A percentile compares a stretch with the other conserved stretches of the same genome.
Conservation (phyloP, 164 flowering plant genomes). For the Chimonanthus salicifolius region DNA sequence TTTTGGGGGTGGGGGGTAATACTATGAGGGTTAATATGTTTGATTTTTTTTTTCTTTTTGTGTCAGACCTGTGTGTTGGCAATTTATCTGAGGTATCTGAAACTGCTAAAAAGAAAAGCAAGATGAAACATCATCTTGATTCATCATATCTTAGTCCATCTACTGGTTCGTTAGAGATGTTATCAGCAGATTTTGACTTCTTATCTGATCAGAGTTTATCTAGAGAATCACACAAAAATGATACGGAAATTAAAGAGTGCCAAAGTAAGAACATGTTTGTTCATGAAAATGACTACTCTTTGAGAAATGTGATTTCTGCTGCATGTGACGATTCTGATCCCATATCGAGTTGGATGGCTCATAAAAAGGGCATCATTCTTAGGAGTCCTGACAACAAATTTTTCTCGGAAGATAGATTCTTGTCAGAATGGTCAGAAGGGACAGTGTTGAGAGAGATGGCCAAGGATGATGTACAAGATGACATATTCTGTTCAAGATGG, state of each 20-base stretch:
- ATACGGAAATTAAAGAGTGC: slow-evolving; percentile 17
- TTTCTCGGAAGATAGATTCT: slow-evolving; percentile 14
- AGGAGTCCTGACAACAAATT: slow-evolving; percentile 11
- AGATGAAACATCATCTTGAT: slow-evolving; percentile 14
- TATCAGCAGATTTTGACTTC: slow-evolving; percentile 15
- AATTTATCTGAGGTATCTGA: slow-evolving; percentile 19
- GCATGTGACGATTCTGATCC: slow-evolving; percentile 18
- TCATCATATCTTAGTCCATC: slow-evolving; percentile 7
- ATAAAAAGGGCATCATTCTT: slow-evolving; percentile 10
- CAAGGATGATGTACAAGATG: slow-evolving; percentile 6
- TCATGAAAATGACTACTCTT: slow-evolving; percentile 17
- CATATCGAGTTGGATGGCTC: slow-evolving; percentile 10
- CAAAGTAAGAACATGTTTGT: slow-evolving; percentile 11
- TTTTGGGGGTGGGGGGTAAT: background rate
- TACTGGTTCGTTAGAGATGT: slow-evolving; percentile 14
- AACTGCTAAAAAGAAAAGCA: slow-evolving; percentile 22
- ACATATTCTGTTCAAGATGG: slow-evolving; percentile 18
- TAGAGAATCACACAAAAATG: slow-evolving; percentile 10
- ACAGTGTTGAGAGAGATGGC: slow-evolving; percentile 16
- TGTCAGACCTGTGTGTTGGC: slow-evolving; percentile 18
- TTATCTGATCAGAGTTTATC: slow-evolving; percentile 8
- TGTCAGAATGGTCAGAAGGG: slow-evolving; percentile 10
- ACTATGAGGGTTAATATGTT: background rate
- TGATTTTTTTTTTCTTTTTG: background rate
- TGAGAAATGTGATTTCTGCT: slow-evolving; percentile 9